Conservation (phyloP, 768 basidiomycete genomes). For the Pleurotus platypus region DNA sequence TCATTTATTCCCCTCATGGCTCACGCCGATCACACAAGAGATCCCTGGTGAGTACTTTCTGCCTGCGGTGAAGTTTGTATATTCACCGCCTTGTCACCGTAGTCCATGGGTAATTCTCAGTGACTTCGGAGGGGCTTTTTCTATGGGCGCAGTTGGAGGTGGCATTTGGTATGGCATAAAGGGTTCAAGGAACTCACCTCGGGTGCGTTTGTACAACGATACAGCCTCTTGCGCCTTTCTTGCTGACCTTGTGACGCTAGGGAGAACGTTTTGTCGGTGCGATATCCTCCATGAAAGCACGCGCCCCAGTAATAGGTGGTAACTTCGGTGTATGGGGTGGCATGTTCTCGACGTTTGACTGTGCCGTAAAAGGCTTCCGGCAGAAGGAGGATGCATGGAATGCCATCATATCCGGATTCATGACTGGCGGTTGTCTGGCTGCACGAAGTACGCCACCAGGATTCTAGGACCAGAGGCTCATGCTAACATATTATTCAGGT, state of each 20-base stretch:
- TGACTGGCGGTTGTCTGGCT: conserved; percentile 96
- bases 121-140: conserved; percentile 96
- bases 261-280: conserved; percentile 95
- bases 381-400: conserved; percentile 99
- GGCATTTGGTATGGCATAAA: conserved; percentile 99
- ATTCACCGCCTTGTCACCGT: background rate
- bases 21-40: conserved; percentile 89
- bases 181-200: conserved; percentile 93
- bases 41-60: conserved; percentile 67
- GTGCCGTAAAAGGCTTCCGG: conserved; percentile 93
- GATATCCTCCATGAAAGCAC: conserved; percentile 93
- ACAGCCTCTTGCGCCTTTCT: background rate
- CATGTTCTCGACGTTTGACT: conserved; percentile 98
- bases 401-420: conserved; percentile 95
- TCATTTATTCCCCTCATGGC: conserved; percentile 50
- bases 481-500: conserved; percentile 42
- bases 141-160: conserved; percentile 97
- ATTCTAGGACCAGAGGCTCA: conserved; percentile 9
- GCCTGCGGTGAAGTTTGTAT: background rate
- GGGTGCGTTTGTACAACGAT: conserved; percentile 46
- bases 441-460: conserved; percentile 73
- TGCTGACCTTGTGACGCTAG: conserved; percentile 32
- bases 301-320: conserved; percentile 96
- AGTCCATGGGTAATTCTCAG: conserved; percentile 99
- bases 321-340: conserved; percentile 97